These are phyloP conservation scores for Tetrapisispora phaffii DNA, from an alignment of 805 yeast genomes.

Conservation along the genomic window DNA sequence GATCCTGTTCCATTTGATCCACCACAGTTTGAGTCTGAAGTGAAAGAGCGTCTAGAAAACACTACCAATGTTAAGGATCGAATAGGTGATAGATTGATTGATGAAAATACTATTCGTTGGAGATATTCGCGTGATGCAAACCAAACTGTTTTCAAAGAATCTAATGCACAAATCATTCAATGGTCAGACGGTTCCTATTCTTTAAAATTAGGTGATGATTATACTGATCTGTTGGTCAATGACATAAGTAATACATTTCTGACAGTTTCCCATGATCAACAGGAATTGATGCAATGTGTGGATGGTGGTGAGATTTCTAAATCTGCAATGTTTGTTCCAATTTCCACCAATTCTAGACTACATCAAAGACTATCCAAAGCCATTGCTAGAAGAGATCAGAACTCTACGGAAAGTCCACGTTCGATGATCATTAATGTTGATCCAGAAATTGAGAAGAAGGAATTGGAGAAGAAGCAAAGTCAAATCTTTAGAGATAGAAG, in stretches of 20 bases:
- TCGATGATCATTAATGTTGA: constrained; percentile 40
- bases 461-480: constrained; percentile 56
- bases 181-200: constrained; percentile 93
- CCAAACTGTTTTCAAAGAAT: constrained; percentile 64
- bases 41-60: constrained; percentile 30
- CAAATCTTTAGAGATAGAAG: constrained; percentile 58
- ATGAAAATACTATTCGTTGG: constrained; percentile 89
- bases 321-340: constrained; percentile 69
- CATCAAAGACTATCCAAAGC: constrained; percentile 73
- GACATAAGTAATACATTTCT: constrained; percentile 63
- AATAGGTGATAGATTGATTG: constrained; percentile 54
- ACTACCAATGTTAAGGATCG: constrained; percentile 36
- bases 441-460: constrained; percentile 59
- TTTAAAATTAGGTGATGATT: constrained; percentile 76
- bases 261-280: constrained; percentile 58
- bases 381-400: constrained; percentile 34
- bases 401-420: constrained; percentile 31
- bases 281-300: constrained; percentile 52
- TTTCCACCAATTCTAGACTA: constrained; percentile 78
- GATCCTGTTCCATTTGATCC: constrained; percentile 88
- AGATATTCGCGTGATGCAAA: constrained; percentile 72
- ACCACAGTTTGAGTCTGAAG: constrained; percentile 45
- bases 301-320: constrained; percentile 57
- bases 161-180: constrained; percentile 80
- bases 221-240: constrained; percentile 64